Evolutionary conservation across 495 filamentous ascomycete species (phyloP).

Genomic region (Neurospora intermedia): DNA sequence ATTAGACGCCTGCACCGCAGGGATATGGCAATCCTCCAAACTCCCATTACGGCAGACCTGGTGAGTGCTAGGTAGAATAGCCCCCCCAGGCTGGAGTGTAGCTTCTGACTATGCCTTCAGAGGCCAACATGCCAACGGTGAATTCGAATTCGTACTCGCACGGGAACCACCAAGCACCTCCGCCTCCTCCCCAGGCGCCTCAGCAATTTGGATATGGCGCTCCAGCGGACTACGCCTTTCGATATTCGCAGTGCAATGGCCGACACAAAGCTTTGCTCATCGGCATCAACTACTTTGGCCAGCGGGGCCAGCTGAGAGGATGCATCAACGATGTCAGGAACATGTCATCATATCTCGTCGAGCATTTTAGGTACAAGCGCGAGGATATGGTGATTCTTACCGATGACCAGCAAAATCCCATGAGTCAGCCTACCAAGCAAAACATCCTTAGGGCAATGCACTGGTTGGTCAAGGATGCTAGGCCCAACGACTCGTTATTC

Average conservation of each 20-base stretch:
- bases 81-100: neutral
- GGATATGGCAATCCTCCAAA: slow-evolving; percentile 32
- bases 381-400: slow-evolving; percentile 98
- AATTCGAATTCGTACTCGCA: slow-evolving; percentile 44
- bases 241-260: slow-evolving; percentile 88
- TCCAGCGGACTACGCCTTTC: slow-evolving; percentile 67
- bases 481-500: slow-evolving; percentile 90
- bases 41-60: slow-evolving; percentile 25
- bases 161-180: slow-evolving; percentile 42
- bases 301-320: slow-evolving; percentile 81
- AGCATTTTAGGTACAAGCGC: slow-evolving; percentile 84
- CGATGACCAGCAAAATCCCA: slow-evolving; percentile 93
- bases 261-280: slow-evolving; percentile 87
- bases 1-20: neutral
- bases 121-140: slow-evolving; percentile 31
- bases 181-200: slow-evolving; percentile 46
- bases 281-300: slow-evolving; percentile 96
- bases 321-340: slow-evolving; percentile 99
- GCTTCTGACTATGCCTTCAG: neutral
- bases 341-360: slow-evolving; percentile 85
- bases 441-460: slow-evolving; percentile 98
- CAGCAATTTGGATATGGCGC: slow-evolving; percentile 71
- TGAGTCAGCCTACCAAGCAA: slow-evolving; percentile 92
- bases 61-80: slow-evolving; percentile 18
- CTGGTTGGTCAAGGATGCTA: slow-evolving; percentile 93